Base-by-base conservation (phyloP, 1,284 basidiomycete species). In the Termitomyces sp. region DNA sequence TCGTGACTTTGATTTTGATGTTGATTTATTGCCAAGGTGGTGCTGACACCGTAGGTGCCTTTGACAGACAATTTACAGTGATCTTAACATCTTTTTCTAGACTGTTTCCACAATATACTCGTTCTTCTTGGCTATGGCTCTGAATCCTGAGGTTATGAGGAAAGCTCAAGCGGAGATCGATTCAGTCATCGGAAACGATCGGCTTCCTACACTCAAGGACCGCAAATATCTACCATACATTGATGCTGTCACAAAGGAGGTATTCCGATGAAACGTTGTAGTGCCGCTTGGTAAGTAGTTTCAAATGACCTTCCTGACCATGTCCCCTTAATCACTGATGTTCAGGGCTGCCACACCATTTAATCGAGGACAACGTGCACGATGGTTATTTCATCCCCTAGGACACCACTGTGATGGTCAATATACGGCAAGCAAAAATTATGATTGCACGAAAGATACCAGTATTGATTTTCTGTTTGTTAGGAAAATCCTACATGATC, bases 401-500 rank as follows among this genome's bases (percentile, higher is more conserved):
- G 18, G 46, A 51, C 9, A 38, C 41, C 3, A 57, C 53, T 14
- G 68, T 73, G 9, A 46, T 52, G 0, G 69, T 72, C 13, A 56
- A 56, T 26, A 35, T 38, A 18, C 39, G 52, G 54, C 46, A 5
- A 34, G 49, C 21, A 24, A 13, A 14, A 6, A 37, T 37, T 5
- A 18, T 37, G 35, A 6, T 5, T 9, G 5, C 5, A 37, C 35
- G 10, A 40, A 18, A 40, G 21, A 10, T 10, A 40, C 11, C 18
- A 18, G 16, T 13, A 24, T 21, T 9, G 6, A 6, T 41, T 42
- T 5, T 11, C n/a, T 28, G 5, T 6, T 16, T 14, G 13, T n/a
- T 13, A 80, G 77, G 76, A 69, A 72, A 57, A 68, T 81, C 48
- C 67, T 72, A 0, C 76, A 79, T 60, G 78, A 81, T 58, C 66